phyloP scores from a whole-genome alignment of 352 stramenopile species.

The Aphanomyces cochlioides region DNA sequence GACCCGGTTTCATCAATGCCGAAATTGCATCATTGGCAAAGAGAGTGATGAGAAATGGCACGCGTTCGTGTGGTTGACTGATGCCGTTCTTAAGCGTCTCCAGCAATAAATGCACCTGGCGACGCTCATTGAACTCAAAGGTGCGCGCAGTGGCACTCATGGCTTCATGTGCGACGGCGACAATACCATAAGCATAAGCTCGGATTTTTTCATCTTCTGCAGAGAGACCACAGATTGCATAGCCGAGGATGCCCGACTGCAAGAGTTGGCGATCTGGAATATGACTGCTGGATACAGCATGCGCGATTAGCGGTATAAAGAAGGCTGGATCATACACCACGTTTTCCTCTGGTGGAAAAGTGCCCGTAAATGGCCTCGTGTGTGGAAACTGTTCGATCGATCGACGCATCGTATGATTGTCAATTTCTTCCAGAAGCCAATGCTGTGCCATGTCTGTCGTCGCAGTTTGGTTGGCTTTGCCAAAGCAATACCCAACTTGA shows the following conservation, averaged over 20 bases:
- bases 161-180: conserved; percentile 69
- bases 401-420: conserved; percentile 53
- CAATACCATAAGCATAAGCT: conserved; percentile 64
- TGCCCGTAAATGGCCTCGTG: conserved; percentile 34
- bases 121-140: conserved; percentile 62
- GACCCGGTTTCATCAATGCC: conserved; percentile 59
- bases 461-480: conserved; percentile 40
- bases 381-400: conserved; percentile 72
- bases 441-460: conserved; percentile 18
- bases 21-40: conserved; percentile 77
- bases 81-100: conserved; percentile 72
- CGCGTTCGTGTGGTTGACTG: conserved; percentile 42
- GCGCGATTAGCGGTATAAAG: conserved; percentile 68
- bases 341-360: conserved; percentile 14
- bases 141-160: conserved; percentile 48
- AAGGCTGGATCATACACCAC: conserved; percentile 69
- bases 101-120: conserved; percentile 76
- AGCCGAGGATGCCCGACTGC: conserved; percentile 64
- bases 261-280: conserved; percentile 53
- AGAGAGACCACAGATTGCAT: conserved; percentile 63
- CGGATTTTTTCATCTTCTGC: conserved; percentile 54
- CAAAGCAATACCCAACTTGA: conserved; percentile 69
- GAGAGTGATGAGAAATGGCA: conserved; percentile 75
- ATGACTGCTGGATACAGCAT: conserved; percentile 70
- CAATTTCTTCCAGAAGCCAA: conserved; percentile 47